Evolutionary conservation across 106 monocot species (phyloP).

Genomic region (Acanthochlamys bracteata): DNA sequence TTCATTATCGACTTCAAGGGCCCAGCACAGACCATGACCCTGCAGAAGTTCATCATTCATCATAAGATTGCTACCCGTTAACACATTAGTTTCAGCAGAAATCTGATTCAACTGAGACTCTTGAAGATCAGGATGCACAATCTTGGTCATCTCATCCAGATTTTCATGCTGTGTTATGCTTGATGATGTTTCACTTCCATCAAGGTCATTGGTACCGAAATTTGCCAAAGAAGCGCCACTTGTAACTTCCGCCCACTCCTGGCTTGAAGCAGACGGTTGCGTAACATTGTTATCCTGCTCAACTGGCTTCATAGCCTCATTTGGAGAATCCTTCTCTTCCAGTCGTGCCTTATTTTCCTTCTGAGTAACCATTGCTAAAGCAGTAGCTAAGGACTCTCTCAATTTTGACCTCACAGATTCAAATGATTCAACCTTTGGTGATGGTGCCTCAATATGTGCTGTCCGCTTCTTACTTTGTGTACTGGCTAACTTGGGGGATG

Average conservation of each 20-base stretch:
- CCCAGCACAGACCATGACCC: slow-evolving; percentile 87
- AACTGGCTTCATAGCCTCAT: not conserved
- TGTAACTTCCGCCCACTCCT: not conserved
- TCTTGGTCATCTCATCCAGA: slow-evolving; percentile 1
- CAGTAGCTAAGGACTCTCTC: slow-evolving; percentile 53
- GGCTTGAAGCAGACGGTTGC: not conserved
- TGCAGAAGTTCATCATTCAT: slow-evolving; percentile 85
- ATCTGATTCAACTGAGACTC: slow-evolving; percentile 15
- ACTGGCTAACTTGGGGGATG: slow-evolving; percentile 28
- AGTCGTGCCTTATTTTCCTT: slow-evolving; percentile 28
- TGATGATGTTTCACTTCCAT: slow-evolving; percentile 11
- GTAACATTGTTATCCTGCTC: not conserved
- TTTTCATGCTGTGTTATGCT: slow-evolving; percentile 4
- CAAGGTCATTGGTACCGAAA: slow-evolving; percentile 1
- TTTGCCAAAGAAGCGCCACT: slow-evolving; percentile 9
- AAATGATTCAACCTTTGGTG: slow-evolving; percentile 35
- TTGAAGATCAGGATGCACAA: slow-evolving; percentile 3
- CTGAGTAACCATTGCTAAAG: slow-evolving; percentile 39
- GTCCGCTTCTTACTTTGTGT: slow-evolving; percentile 24
- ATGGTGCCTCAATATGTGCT: slow-evolving; percentile 18
- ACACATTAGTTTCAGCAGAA: slow-evolving; percentile 19
- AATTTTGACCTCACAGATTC: slow-evolving; percentile 69
- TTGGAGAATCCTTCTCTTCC: slow-evolving; percentile 14
- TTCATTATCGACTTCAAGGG: slow-evolving; percentile 26
- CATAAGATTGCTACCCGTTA: slow-evolving; percentile 12